A percentile compares a stretch with the other conserved stretches of the same genome.
These are phyloP conservation scores for Morella rubra DNA, from an alignment of 306 rosid species.

Conservation along the genomic window DNA sequence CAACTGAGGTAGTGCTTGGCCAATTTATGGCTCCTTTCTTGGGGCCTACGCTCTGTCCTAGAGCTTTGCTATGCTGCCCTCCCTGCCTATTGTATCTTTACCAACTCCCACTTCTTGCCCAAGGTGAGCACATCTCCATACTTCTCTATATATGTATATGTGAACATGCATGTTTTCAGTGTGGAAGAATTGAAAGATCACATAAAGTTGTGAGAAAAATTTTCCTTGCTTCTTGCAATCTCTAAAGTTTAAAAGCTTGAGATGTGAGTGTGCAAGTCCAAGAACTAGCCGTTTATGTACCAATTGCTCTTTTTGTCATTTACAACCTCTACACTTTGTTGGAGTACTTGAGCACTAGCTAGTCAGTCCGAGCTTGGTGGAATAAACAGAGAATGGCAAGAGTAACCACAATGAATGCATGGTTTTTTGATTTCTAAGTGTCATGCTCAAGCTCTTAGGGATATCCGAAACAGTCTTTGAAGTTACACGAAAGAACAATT, in stretches of 20 bases:
- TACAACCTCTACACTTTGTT: slow-evolving; percentile 14
- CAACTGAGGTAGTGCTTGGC: slow-evolving; percentile 34
- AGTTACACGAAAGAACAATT: slow-evolving; percentile 40
- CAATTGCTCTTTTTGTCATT: slow-evolving; percentile 24
- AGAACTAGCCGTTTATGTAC: slow-evolving; percentile 27
- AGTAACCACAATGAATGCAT: slow-evolving; percentile 23
- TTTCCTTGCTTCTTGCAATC: no score
- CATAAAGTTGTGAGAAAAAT: no score
- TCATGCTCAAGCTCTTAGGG: slow-evolving; percentile 34
- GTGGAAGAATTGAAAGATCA: no score
- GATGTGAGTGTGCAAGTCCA: slow-evolving; percentile 5
- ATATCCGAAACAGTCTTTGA: slow-evolving; percentile 41
- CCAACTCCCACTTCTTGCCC: slow-evolving; percentile 43
- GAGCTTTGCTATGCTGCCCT: slow-evolving; percentile 40
- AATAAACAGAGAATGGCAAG: slow-evolving; percentile 40
- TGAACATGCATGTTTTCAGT: no score
- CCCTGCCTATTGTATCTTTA: slow-evolving; percentile 37
- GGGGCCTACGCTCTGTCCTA: slow-evolving; percentile 26
- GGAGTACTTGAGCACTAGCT: slow-evolving; percentile 15
- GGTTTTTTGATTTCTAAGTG: slow-evolving; percentile 31
- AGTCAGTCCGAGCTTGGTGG: slow-evolving; percentile 53
- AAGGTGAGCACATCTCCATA: slow-evolving; percentile 25
- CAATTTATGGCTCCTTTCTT: slow-evolving; percentile 17
- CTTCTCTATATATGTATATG: no score
- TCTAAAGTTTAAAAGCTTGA: no score